These are phyloP conservation scores for Thalassiosira sp. DNA, from an alignment of 352 stramenopile genomes.

Conservation along the genomic window DNA sequence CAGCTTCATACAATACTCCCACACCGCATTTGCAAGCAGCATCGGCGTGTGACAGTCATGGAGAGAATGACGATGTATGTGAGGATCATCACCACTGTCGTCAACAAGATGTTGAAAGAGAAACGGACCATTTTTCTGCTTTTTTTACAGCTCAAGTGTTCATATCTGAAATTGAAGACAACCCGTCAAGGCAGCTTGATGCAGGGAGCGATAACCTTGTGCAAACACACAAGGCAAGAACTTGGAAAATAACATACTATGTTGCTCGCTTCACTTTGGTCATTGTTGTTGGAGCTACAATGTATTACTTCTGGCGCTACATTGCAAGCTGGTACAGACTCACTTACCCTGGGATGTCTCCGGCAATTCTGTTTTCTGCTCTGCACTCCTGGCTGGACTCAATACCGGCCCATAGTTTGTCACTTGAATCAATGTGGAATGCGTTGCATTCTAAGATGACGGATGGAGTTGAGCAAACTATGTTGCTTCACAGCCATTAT, in stretches of 20 bases:
- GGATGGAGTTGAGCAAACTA: neutral
- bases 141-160: conserved; percentile 23
- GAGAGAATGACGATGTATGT: conserved; percentile 17
- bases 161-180: conserved; percentile 14
- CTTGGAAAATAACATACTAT: conserved; percentile 1
- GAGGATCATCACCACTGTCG: neutral
- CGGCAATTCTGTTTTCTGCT: neutral
- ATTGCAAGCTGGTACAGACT: neutral
- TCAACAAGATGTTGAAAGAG: conserved; percentile 8
- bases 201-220: neutral
- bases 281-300: conserved; percentile 5
- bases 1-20: conserved; percentile 18
- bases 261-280: neutral
- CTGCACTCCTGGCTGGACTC: neutral
- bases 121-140: conserved; percentile 24
- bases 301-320: neutral
- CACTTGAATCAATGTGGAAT: neutral
- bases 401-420: conserved; percentile 1
- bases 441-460: neutral
- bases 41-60: conserved; percentile 15
- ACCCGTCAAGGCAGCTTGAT: neutral
- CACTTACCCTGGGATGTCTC: neutral
- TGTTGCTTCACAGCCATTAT: neutral
- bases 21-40: conserved; percentile 19
- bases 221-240: neutral